Evolutionary conservation across 352 stramenopile species (phyloP), one percentile per base, ranked within the genome.

Genomic region (Phytopythium kandeliae): DNA sequence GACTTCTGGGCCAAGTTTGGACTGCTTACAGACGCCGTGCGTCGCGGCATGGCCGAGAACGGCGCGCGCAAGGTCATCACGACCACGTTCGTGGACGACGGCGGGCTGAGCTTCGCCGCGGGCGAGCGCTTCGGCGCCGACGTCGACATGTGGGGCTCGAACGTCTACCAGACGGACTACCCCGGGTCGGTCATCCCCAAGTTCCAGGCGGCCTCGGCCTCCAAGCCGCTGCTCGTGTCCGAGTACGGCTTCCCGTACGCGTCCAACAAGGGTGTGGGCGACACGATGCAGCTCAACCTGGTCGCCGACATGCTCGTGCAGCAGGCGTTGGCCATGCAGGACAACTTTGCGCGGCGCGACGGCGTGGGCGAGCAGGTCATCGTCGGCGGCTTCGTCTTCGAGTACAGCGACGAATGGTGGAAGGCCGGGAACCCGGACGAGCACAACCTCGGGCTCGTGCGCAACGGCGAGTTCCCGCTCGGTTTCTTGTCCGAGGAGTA

Each of bases 321-420:
- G 33, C 71, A 83, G 47, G 67, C 75, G 10, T 37, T 78, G 4
- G 63, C 69, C 21, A 74, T 87, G 63, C 72, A 87, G 30, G 52
- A 59, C 45, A 87, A 87, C 57, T 87, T 67, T 47, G 62, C 81
- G 24, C 40, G 59, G 13, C 67, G 47, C 2, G 75, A 87, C 35
- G 22, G n/a, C 22, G 46, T 86, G 19, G 45, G 65, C 3, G 69
- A 86, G 37, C 75, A 87, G 24, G 55, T 77, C 8, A 46, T 83
- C 8, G 73, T 87, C 5, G 74, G 76, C n/a, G 77, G 74, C 1
- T 88, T 88, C 24, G 63, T 88, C 11, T 88, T 88, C 43, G 77
- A 88, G 58, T 88, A 85, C 74, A 81, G 71, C 54, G 77, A 88
- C 57, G 77, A 88, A 41, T 89, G 78, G 78, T 87, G 78, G 76